Conservation (phyloP, 2,329 filamentous ascomycete genomes). For the Xylogone sp. region DNA sequence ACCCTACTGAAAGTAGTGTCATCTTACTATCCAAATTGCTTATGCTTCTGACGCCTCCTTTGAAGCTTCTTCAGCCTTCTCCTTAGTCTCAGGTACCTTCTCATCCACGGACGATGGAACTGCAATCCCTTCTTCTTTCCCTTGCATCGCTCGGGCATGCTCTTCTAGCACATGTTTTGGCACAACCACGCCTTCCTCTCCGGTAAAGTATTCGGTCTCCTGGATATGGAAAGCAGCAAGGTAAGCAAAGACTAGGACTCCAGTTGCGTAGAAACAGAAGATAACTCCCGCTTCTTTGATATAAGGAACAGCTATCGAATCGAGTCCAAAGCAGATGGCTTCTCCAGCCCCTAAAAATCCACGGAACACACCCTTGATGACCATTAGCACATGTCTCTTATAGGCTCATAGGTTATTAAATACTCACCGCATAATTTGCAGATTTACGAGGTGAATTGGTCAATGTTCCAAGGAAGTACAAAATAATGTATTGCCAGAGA, state of each 20-base stretch:
- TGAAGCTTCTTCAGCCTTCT: too few relatives aligned
- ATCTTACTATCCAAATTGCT: too few relatives aligned
- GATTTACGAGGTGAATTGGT: too few relatives aligned
- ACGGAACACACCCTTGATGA: conserved; percentile 20
- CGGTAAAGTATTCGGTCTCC: conserved; percentile 24
- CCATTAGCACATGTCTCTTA: not conserved
- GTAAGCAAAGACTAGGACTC: conserved; percentile 13
- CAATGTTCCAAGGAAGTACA: too few relatives aligned
- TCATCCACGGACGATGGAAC: not conserved
- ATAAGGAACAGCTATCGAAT: conserved; percentile 22
- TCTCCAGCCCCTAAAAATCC: conserved; percentile 25
- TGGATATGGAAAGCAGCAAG: conserved; percentile 19
- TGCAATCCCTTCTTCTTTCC: not conserved
- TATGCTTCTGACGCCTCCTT: too few relatives aligned
- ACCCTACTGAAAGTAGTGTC: too few relatives aligned
- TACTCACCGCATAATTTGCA: conserved; percentile 11
- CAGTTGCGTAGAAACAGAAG: conserved; percentile 17
- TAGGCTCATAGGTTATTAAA: not conserved
- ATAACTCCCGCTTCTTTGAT: conserved; percentile 19
- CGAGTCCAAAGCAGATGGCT: conserved; percentile 25
- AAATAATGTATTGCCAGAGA: too few relatives aligned
- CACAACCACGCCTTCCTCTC: conserved; percentile 22
- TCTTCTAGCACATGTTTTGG: conserved; percentile 24
- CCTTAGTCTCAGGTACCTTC: not conserved
- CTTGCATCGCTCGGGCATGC: not conserved